These are phyloP conservation scores for Physocladia obscura DNA, from an alignment of 192 early-diverging fungal genomes.

Conservation along the genomic window DNA sequence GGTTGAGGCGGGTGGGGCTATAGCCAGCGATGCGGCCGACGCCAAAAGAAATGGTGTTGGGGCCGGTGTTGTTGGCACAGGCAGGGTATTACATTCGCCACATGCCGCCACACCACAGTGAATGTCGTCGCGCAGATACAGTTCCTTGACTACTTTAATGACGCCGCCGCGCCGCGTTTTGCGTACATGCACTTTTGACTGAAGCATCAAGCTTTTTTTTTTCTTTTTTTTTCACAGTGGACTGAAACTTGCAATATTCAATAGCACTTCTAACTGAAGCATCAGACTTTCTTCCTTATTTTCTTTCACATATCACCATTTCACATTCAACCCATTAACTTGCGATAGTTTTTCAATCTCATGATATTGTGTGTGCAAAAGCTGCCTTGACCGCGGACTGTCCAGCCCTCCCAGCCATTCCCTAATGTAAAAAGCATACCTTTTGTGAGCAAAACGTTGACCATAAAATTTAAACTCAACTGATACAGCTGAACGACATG, in stretches of 20 bases:
- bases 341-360: conserved; percentile 61
- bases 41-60: conserved; percentile 42
- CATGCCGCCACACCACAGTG: conserved; percentile 73
- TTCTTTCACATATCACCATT: conserved; percentile 14
- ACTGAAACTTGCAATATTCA: too few relatives aligned
- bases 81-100: conserved; percentile 11
- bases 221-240: conserved; percentile 13
- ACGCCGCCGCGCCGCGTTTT: conserved; percentile 90
- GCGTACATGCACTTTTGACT: conserved; percentile 82
- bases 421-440: conserved; percentile 26
- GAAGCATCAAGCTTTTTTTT: conserved; percentile 53
- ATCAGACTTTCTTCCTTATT: conserved; percentile 27
- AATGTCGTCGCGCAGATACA: conserved; percentile 81
- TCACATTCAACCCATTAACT: conserved; percentile 24
- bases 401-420: conserved; percentile 82
- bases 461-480: conserved; percentile 27
- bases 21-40: background rate
- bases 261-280: conserved; percentile 82
- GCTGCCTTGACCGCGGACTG: conserved; percentile 55
- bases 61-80: background rate
- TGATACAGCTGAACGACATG: conserved; percentile 62
- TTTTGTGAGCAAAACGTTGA: background rate
- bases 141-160: conserved; percentile 92
- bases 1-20: background rate
- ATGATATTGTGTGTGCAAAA: conserved; percentile 85